Conservation (phyloP, 805 yeast species). For the Candida mattraensis region DNA sequence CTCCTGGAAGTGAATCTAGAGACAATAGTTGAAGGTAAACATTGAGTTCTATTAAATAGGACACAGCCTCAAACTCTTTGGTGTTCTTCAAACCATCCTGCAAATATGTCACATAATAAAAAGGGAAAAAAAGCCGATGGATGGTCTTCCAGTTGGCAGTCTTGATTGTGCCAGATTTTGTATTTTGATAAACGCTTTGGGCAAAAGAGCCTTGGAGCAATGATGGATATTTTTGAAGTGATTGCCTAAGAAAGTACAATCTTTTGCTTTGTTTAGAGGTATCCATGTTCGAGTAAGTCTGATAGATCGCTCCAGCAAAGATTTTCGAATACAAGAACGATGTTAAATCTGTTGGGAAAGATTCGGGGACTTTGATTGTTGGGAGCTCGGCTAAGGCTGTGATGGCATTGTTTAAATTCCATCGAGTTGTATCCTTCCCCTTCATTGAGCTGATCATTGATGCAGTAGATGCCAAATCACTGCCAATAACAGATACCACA, state of each 20-base stretch:
- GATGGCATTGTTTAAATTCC: slow-evolving; percentile 14
- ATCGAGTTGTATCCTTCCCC: slow-evolving; percentile 7
- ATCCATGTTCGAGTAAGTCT: slow-evolving; percentile 7
- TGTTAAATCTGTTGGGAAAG: slow-evolving; percentile 16
- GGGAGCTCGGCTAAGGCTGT: slow-evolving; percentile 15
- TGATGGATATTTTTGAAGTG: slow-evolving; percentile 5
- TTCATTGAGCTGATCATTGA: slow-evolving; percentile 15
- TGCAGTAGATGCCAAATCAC: slow-evolving; percentile 16
- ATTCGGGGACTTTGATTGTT: slow-evolving; percentile 6
- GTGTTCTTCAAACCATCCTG: background rate
- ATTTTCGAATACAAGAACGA: slow-evolving; percentile 11
- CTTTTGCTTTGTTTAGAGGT: background rate
- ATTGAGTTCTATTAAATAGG: slow-evolving; percentile 14
- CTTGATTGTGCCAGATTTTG: slow-evolving; percentile 8
- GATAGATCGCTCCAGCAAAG: slow-evolving; percentile 17
- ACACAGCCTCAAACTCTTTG: slow-evolving; percentile 6
- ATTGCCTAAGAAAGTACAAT: slow-evolving; percentile 6
- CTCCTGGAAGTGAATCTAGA: slow-evolving; percentile 1
- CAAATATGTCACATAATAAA: slow-evolving; percentile 7
- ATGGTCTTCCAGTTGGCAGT: slow-evolving; percentile 13
- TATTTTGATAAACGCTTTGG: slow-evolving; percentile 9
- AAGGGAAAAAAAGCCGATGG: slow-evolving; percentile 16
- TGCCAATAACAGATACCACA: slow-evolving; percentile 11
- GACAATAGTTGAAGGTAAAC: slow-evolving; percentile 12
- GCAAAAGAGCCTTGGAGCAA: slow-evolving; percentile 2